phyloP scores from a whole-genome alignment of 345 rosid genomes.

The Firmiana major region DNA sequence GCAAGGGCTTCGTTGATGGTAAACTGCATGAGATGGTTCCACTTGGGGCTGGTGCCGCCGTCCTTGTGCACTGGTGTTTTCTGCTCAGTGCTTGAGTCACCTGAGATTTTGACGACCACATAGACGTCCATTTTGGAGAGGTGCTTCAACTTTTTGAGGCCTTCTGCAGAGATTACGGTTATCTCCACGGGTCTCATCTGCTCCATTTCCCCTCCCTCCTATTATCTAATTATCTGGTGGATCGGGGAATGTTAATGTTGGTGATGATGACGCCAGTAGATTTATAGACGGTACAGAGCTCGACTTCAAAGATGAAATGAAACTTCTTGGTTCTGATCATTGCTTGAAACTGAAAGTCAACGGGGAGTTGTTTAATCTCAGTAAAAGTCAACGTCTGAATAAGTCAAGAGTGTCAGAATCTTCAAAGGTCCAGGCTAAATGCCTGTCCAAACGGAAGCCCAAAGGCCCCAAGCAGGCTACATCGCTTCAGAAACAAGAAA shows the following conservation, averaged over 20 bases:
- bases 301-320: not conserved
- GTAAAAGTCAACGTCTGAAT: not conserved
- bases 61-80: constrained; percentile 51
- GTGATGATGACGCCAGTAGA: not conserved
- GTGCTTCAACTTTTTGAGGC: constrained; percentile 47
- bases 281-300: not conserved
- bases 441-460: not conserved
- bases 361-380: not conserved
- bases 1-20: constrained; percentile 46
- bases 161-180: constrained; percentile 46
- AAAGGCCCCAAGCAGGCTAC: not conserved
- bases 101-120: constrained; percentile 45
- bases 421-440: not conserved
- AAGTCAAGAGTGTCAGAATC: no score
- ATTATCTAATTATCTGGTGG: not conserved
- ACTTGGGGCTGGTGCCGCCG: constrained; percentile 46
- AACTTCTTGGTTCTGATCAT: not conserved
- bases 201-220: constrained; percentile 39
- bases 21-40: constrained; percentile 53
- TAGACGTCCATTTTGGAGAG: constrained; percentile 63
- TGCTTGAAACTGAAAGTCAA: not conserved
- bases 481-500: not conserved
- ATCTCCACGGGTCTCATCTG: constrained; percentile 43
- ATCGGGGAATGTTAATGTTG: not conserved
- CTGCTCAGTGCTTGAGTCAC: constrained; percentile 40